These are phyloP conservation scores for Kwoniella pini DNA, from an alignment of 768 basidiomycete genomes.

Conservation along the genomic window DNA sequence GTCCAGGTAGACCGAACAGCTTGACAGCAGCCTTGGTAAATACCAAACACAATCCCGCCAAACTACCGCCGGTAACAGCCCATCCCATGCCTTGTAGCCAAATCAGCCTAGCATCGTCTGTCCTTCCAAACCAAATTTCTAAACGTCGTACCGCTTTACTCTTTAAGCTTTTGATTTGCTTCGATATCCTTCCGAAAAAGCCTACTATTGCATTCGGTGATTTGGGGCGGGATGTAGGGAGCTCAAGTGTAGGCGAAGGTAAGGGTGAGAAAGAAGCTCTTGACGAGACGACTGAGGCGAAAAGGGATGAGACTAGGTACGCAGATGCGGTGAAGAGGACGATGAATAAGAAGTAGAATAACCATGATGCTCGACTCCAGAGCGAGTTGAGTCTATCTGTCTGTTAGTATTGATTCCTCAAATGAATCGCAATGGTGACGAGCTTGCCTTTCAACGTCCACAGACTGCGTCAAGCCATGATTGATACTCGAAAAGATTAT, in stretches of 20 bases:
- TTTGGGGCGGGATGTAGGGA: constrained; percentile 22
- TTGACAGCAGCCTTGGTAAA: constrained; percentile 68
- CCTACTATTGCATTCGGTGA: constrained; percentile 20
- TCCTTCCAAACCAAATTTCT: constrained; percentile 73
- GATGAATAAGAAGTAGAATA: constrained; percentile 85
- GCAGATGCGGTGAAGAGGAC: constrained; percentile 66
- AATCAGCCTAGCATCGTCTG: constrained; percentile 79
- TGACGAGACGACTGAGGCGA: constrained; percentile 71
- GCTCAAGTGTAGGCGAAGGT: constrained; percentile 56
- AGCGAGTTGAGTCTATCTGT: constrained; percentile 69
- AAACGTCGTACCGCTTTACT: constrained; percentile 58
- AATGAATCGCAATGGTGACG: background rate
- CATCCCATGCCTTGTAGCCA: constrained; percentile 93
- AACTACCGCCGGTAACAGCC: constrained; percentile 87
- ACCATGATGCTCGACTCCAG: constrained; percentile 86
- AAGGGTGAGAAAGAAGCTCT: constrained; percentile 69
- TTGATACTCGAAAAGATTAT: constrained; percentile 54
- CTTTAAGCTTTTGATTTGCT: constrained; percentile 60
- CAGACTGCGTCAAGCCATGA: constrained; percentile 48
- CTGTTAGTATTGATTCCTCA: background rate
- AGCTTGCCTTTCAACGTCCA: constrained; percentile 45
- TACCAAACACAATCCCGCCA: constrained; percentile 85
- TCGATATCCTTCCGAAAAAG: constrained; percentile 30
- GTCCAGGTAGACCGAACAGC: constrained; percentile 34
- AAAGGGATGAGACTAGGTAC: constrained; percentile 68